These are phyloP conservation scores for Heracleum sosnowskyi DNA, from an alignment of 129 eudicot species.

Conservation along the genomic window DNA sequence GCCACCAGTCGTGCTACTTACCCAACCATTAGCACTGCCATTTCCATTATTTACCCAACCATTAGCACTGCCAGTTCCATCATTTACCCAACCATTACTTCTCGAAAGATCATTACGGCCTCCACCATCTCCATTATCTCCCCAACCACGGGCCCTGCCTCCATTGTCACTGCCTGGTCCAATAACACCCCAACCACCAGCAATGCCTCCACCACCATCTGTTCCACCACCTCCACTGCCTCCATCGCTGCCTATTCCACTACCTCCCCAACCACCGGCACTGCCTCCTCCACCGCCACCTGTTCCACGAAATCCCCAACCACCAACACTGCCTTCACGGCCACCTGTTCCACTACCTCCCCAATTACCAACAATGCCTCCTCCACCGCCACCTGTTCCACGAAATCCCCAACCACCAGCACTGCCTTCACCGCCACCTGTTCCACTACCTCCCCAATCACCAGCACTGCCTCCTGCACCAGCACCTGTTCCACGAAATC, in stretches of 20 bases:
- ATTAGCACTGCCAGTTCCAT: slow-evolving; percentile 12
- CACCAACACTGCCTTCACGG: background rate
- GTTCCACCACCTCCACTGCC: background rate
- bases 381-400: background rate
- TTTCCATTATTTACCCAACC: background rate
- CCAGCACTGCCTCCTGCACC: background rate
- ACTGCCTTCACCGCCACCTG: background rate
- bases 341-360: background rate
- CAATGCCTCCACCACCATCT: background rate
- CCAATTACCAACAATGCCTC: slow-evolving; percentile 2
- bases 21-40: background rate
- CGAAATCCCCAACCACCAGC: background rate
- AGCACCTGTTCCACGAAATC: slow-evolving; percentile 33
- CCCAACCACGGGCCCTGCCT: slow-evolving; percentile 24
- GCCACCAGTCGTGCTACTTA: background rate
- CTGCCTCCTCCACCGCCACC: background rate
- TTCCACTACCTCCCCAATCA: background rate
- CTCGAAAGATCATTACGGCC: too few species aligned
- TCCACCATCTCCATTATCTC: slow-evolving; percentile 4
- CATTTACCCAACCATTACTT: slow-evolving; percentile 24
- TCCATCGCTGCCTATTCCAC: slow-evolving; percentile 31
- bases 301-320: slow-evolving; percentile 18
- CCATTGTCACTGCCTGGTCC: background rate
- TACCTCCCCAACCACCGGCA: slow-evolving; percentile 7
- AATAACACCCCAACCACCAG: background rate